phyloP scores from a whole-genome alignment of 768 basidiomycete species.

The Suillus subaureus region DNA sequence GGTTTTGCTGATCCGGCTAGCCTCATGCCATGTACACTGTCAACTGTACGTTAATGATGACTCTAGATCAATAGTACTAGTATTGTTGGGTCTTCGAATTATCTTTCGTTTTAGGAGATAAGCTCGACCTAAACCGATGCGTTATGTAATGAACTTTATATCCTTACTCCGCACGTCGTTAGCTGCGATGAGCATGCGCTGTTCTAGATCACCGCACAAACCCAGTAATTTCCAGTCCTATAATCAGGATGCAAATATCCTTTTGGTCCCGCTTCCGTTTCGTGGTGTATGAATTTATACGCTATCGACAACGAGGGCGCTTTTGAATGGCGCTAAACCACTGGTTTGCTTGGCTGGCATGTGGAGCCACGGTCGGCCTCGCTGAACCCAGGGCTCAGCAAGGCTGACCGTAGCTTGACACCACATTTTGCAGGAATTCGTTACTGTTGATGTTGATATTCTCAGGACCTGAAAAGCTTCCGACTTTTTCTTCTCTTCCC shows the following conservation, averaged over 20 bases:
- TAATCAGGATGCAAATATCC: neutral
- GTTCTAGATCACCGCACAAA: neutral
- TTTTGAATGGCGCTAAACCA: neutral
- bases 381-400: neutral
- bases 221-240: neutral
- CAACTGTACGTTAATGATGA: too few relatives aligned
- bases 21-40: too few relatives aligned
- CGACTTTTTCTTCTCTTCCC: neutral
- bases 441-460: neutral
- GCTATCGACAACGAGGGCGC: neutral
- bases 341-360: neutral
- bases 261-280: neutral
- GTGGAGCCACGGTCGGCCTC: neutral
- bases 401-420: neutral
- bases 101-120: too few relatives aligned
- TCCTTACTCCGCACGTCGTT: neutral
- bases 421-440: neutral
- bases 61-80: too few relatives aligned
- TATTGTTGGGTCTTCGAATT: too few relatives aligned
- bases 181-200: too few relatives aligned
- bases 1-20: too few relatives aligned
- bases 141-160: too few relatives aligned
- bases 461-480: neutral
- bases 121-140: too few relatives aligned
- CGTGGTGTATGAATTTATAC: neutral